Evolutionary conservation across 805 yeast species (phyloP), one percentile per base, ranked within the genome.

Genomic region (Yarrowia sp.): DNA sequence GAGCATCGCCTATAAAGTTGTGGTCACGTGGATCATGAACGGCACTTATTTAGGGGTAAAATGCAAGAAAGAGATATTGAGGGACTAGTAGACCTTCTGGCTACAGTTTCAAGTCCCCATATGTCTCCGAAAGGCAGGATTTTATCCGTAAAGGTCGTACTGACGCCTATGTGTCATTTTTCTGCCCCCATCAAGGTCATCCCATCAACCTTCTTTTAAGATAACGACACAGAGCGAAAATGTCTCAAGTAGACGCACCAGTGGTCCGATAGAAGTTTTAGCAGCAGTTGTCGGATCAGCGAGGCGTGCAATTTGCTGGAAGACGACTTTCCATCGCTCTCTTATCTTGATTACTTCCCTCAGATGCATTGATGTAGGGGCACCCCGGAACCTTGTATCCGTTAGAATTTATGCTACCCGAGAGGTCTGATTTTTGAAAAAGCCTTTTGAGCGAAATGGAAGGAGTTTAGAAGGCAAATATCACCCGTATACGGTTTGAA

Each of bases 141-240:
- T 24, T 24, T 24, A n/a, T n/a, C n/a, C n/a, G n/a, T n/a, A n/a
- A n/a, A n/a, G n/a, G n/a, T n/a, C n/a, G n/a, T n/a, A n/a, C n/a
- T n/a, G n/a, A n/a, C n/a, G n/a, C 30, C 30, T 24, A 5, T 24
- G 3, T 24, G 30, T 24, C 30, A 4, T 24, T n/a, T 24, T 24
- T 24, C 30, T 24, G 3, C 30, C 30, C 6, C 30, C 36, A n/a
- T 14, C 38, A 15, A 33, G 19, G 53, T 49, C 39, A 49, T 34
- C 55, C 55, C 55, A 49, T 49, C 40, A 49, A 49, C 55, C 20
- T 46, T 46, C 39, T 33, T 49, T 49, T 49, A 20, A 49, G 55
- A 49, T 49, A 49, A 49, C 55, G 39, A 34, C 39, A 10, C 8
- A 2, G 13, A 12, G 39, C 55, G 4, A 34, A 33, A 49, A 4